Evolutionary conservation across 106 monocot genomes (phyloP).

Genomic region (Dioscorea dumetorum): DNA sequence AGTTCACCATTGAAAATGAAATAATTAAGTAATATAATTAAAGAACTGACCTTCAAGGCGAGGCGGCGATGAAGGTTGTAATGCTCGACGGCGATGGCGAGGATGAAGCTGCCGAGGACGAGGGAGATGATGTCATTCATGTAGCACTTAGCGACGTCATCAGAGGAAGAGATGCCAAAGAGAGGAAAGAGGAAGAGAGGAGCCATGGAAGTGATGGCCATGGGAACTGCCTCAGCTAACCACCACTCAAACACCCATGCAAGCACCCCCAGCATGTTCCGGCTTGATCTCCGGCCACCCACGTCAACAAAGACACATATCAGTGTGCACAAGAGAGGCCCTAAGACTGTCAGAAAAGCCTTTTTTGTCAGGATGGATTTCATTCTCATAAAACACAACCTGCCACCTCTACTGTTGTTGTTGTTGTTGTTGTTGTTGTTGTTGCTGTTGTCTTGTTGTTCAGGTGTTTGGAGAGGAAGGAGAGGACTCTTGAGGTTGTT

Average conservation of each 20-base stretch:
- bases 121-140: constrained; percentile 95
- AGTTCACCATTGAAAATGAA: too few species aligned
- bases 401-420: background rate
- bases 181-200: constrained; percentile 90
- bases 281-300: constrained; percentile 27
- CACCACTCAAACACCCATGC: constrained; percentile 92
- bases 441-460: background rate
- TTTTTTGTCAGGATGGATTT: constrained; percentile 31
- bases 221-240: constrained; percentile 78
- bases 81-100: constrained; percentile 87
- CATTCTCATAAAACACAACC: background rate
- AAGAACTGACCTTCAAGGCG: constrained; percentile 54
- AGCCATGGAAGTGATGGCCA: constrained; percentile 83
- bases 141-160: constrained; percentile 73
- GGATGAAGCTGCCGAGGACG: constrained; percentile 94
- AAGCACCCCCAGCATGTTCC: constrained; percentile 79
- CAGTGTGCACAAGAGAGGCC: constrained; percentile 49
- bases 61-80: constrained; percentile 91
- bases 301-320: constrained; percentile 46
- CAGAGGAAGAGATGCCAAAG: constrained; percentile 55
- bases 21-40: too few species aligned
- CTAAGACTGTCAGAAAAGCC: constrained; percentile 37
- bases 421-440: too few species aligned
- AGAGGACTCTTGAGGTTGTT: constrained; percentile 36
- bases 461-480: constrained; percentile 31